These are phyloP conservation scores for Trichoderma koningiopsis DNA, from an alignment of 2,329 filamentous ascomycete genomes.

Conservation along the genomic window DNA sequence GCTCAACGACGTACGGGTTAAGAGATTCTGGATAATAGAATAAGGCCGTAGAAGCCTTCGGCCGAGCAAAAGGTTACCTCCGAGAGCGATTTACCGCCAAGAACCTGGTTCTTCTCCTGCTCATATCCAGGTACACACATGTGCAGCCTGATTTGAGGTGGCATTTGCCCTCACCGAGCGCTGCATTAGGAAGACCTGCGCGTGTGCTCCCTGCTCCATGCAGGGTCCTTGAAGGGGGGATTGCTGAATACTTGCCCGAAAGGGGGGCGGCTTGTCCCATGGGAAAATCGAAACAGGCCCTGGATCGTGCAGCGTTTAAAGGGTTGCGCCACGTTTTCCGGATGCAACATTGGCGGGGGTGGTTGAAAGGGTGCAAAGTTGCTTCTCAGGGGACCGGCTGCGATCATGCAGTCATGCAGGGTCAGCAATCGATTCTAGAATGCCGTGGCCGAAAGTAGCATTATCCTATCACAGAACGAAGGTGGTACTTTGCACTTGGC, in stretches of 20 bases:
- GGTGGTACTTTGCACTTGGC: neutral
- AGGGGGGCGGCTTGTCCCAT: neutral
- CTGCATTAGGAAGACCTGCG: neutral
- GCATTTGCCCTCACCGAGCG: neutral
- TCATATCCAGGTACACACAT: neutral
- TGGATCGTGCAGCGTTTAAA: constrained; percentile 13
- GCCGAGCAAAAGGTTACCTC: constrained; percentile 6
- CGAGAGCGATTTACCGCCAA: neutral
- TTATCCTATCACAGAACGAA: neutral
- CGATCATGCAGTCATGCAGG: neutral
- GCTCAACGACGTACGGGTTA: neutral
- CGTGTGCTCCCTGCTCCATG: neutral
- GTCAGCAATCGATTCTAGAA: neutral
- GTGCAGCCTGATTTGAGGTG: constrained; percentile 4
- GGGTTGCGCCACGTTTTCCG: constrained; percentile 14
- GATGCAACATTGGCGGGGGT: neutral
- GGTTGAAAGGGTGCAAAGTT: neutral
- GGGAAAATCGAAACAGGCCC: constrained; percentile 7
- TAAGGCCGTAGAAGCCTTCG: neutral
- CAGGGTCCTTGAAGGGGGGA: neutral
- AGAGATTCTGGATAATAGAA: neutral
- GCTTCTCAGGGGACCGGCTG: neutral
- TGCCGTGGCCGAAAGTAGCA: neutral
- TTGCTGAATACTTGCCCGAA: neutral
- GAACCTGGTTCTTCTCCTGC: neutral